Conservation (phyloP, 192 early-diverging fungal species). For the Coemansia umbellata region DNA sequence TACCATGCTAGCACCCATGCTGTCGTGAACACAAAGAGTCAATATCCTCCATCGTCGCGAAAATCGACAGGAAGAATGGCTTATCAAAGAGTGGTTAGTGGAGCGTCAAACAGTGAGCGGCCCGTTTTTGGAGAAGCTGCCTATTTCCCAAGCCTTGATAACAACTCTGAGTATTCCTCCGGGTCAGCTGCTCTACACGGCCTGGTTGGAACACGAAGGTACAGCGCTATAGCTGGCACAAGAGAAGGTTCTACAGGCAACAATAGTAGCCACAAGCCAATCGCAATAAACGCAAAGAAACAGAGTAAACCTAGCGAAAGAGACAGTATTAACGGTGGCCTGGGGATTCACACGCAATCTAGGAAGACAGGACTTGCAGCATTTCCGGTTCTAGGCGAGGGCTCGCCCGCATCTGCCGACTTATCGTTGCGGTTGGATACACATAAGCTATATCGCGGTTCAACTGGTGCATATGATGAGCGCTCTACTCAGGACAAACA, state of each 20-base stretch:
- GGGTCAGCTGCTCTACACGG: neutral
- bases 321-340: neutral
- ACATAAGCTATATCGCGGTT: constrained; percentile 10
- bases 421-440: constrained; percentile 1
- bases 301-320: neutral
- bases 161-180: constrained; percentile 12
- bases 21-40: neutral
- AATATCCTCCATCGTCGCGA: neutral
- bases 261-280: neutral
- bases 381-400: constrained; percentile 25
- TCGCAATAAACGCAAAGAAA: neutral
- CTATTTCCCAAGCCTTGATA: constrained; percentile 13
- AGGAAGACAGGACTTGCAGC: constrained; percentile 10
- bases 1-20: neutral
- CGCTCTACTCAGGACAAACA: neutral
- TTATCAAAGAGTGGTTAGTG: constrained; percentile 5
- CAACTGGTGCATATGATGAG: neutral
- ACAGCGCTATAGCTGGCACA: constrained; percentile 2
- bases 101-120: neutral
- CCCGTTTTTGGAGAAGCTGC: neutral
- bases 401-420: neutral
- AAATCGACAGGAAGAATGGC: constrained; percentile 2
- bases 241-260: neutral
- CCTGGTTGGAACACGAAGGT: neutral
- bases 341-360: neutral